Evolutionary conservation across 1,139 yeast genomes (phyloP).

Genomic region (Hyphopichia pseudoburtonii): DNA sequence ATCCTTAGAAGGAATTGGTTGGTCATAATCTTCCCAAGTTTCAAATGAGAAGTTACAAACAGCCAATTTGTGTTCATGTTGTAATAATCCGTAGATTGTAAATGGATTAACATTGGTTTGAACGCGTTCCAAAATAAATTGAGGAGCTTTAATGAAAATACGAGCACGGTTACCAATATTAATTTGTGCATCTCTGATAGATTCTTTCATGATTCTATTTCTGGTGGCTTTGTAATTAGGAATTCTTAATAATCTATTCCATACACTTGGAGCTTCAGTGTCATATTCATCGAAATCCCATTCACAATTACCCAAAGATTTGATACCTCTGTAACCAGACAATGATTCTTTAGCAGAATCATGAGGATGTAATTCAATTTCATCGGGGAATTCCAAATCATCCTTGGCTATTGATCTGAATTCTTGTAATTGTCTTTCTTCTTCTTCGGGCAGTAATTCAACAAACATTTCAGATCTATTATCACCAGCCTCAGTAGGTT

Average conservation of each 20-base stretch:
- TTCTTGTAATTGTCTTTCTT: slow-evolving; percentile 68
- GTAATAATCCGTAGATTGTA: slow-evolving; percentile 68
- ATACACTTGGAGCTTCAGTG: slow-evolving; percentile 70
- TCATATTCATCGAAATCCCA: slow-evolving; percentile 91
- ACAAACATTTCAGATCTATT: slow-evolving; percentile 61
- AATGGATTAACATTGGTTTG: slow-evolving; percentile 49
- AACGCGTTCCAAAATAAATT: slow-evolving; percentile 42
- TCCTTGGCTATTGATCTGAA: slow-evolving; percentile 74
- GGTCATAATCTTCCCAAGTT: slow-evolving; percentile 85
- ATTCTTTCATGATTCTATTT: slow-evolving; percentile 66
- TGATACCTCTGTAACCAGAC: slow-evolving; percentile 80
- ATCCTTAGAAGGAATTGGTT: slow-evolving; percentile 81
- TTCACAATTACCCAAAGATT: slow-evolving; percentile 71
- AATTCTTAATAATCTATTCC: slow-evolving; percentile 74
- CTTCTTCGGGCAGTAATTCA: slow-evolving; percentile 81
- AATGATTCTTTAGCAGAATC: slow-evolving; percentile 77
- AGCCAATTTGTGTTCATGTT: slow-evolving; percentile 84
- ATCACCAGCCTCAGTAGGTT: slow-evolving; percentile 49
- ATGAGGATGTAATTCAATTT: slow-evolving; percentile 76
- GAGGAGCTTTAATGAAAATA: slow-evolving; percentile 64
- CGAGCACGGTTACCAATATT: slow-evolving; percentile 66
- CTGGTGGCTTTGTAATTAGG: slow-evolving; percentile 77
- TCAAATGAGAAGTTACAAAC: slow-evolving; percentile 79
- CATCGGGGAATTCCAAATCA: slow-evolving; percentile 94
- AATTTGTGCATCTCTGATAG: slow-evolving; percentile 56